Base-by-base conservation (phyloP, 192 early-diverging fungal genomes). In the Phycomyces blakesleeanus region DNA sequence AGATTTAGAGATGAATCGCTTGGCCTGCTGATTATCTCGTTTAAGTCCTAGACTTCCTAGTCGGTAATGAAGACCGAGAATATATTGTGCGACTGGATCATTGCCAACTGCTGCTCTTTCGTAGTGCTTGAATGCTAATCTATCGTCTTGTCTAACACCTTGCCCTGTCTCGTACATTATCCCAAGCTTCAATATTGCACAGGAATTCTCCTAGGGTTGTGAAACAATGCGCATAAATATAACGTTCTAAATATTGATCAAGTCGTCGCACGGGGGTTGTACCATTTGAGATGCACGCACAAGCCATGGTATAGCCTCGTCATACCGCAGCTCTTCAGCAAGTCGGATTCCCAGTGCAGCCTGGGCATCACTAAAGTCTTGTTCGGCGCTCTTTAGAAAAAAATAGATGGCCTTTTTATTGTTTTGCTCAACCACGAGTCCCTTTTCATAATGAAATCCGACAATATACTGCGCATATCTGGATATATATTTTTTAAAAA, bases 401-500 rank as follows among this genome's bases (percentile, higher is more conserved):
- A 60, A 68, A 14, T 57, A 38, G 21, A 59, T 59, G n/a, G 72
- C 72, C 42, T 68, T 57, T 26, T 44, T 41, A 50, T 44, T 11
- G 24, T 74, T 58, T 25, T 52, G 42, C 26, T 42, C 16, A 4
- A 60, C 22, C 16, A 65, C 41, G n/a, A 64, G 47, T 11, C 72
- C 72, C 64, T 69, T 57, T 56, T 69, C 67, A 39, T 74, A 69
- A 41, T 69, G 61, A 57, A 69, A 51, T 21, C 72, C 72, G 16
- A 66, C 44, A 25, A 74, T 64, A n/a, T 55, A 74, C 27, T 74
- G 72, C 20, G 72, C 67, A 57, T 68, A 68, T 42, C 72, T 74
- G 37, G 41, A 60, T 29, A 21, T n/a, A n/a, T n/a, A n/a, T n/a
- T n/a, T n/a, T n/a, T n/a, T n/a, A n/a, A n/a, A n/a, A n/a, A n/a